Conservation (phyloP, 1,139 yeast genomes). For the Taphrina confusa region DNA sequence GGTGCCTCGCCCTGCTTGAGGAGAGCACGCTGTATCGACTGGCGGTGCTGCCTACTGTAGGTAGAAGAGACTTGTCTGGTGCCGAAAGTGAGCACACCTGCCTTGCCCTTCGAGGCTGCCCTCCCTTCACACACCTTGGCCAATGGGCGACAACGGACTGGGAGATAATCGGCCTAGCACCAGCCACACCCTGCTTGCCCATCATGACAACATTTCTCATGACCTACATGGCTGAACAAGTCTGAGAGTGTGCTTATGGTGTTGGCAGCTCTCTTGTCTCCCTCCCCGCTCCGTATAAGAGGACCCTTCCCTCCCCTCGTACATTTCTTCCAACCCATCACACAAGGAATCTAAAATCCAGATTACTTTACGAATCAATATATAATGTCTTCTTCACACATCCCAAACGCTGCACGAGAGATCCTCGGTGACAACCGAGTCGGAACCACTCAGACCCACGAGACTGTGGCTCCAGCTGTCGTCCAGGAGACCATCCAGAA, state of each 20-base stretch:
- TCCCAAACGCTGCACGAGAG: constrained; percentile 25
- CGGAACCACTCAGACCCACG: constrained; percentile 34
- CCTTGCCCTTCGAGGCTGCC: no score
- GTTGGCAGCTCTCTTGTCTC: not conserved
- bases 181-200: constrained; percentile 18
- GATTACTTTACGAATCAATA: not conserved
- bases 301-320: constrained; percentile 3
- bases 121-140: no score
- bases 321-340: not conserved
- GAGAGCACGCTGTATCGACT: no score
- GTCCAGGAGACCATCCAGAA: constrained; percentile 27
- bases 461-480: constrained; percentile 34
- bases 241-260: not conserved
- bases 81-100: no score
- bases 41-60: no score
- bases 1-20: no score
- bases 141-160: no score
- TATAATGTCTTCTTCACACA: constrained; percentile 10
- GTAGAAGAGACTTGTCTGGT: no score
- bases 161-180: constrained; percentile 7
- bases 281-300: constrained; percentile 19
- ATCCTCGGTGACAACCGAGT: constrained; percentile 25
- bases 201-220: constrained; percentile 19
- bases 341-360: constrained; percentile 6
- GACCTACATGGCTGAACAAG: constrained; percentile 26